phyloP scores from a whole-genome alignment of 140 eudicot genomes.

The Bidens hawaiensis region DNA sequence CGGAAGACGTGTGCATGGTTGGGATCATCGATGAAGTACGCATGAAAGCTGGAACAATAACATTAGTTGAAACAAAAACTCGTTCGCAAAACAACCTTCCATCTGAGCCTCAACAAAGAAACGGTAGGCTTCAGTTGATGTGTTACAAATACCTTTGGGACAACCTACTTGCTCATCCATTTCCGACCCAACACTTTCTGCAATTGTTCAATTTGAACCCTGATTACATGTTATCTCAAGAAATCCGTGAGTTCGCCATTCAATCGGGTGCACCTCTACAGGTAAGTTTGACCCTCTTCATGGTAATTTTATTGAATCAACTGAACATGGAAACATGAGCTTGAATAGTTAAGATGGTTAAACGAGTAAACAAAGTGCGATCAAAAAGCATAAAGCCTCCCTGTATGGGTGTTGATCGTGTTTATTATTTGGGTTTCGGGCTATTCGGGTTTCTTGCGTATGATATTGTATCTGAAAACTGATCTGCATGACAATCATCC shows the following conservation, averaged over 20 bases:
- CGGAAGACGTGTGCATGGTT: constrained; percentile 74
- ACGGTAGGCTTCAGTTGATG: constrained; percentile 85
- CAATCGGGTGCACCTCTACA: constrained; percentile 57
- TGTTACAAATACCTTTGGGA: constrained; percentile 85
- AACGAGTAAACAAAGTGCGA: too few relatives aligned
- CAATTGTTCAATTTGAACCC: constrained; percentile 62
- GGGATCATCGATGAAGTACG: constrained; percentile 80
- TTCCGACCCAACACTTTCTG: constrained; percentile 51
- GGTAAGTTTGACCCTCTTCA: constrained; percentile 27
- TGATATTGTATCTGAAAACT: too few relatives aligned
- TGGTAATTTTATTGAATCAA: too few relatives aligned
- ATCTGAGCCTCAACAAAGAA: constrained; percentile 71
- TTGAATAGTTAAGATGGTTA: too few relatives aligned
- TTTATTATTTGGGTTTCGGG: too few relatives aligned
- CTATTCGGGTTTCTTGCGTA: too few relatives aligned
- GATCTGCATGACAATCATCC: too few relatives aligned
- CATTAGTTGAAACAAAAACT: constrained; percentile 80
- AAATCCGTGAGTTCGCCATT: constrained; percentile 44
- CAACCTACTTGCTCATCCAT: constrained; percentile 40
- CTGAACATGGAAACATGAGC: too few relatives aligned
- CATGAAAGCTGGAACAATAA: constrained; percentile 26
- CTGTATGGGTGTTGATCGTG: too few relatives aligned
- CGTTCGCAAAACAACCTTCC: constrained; percentile 58
- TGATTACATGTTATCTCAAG: constrained; percentile 42
- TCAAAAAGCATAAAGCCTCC: too few relatives aligned